These are phyloP conservation scores for Vitis hybrid DNA, from an alignment of 177 flowering plant genomes.

Conservation along the genomic window DNA sequence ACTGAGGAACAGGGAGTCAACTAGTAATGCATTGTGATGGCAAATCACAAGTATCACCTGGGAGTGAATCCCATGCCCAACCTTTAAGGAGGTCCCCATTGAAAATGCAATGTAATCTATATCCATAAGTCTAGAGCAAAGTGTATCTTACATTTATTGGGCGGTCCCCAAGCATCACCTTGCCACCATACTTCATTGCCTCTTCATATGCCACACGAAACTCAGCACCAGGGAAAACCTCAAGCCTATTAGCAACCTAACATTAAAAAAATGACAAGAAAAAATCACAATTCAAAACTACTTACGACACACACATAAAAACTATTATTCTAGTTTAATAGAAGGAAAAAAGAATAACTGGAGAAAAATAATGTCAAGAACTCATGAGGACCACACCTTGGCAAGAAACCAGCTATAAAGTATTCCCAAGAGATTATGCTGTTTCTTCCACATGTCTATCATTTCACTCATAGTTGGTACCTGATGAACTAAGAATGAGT, in stretches of 20 bases:
- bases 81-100: too few relatives aligned
- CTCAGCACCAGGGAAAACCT: conserved; percentile 92
- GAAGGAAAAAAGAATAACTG: neutral
- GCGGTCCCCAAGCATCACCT: conserved; percentile 96
- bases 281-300: neutral
- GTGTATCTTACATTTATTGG: conserved; percentile 69
- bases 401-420: conserved; percentile 96
- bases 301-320: neutral
- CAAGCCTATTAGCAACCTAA: conserved; percentile 82
- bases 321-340: neutral
- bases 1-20: too few relatives aligned
- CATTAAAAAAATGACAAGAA: neutral
- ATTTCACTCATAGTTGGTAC: conserved; percentile 84
- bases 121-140: neutral
- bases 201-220: conserved; percentile 95
- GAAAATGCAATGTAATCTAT: too few relatives aligned
- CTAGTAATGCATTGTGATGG: too few relatives aligned
- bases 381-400: conserved; percentile 49
- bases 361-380: neutral
- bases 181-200: conserved; percentile 83
- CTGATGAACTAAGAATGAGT: conserved; percentile 34
- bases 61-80: too few relatives aligned
- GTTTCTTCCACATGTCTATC: conserved; percentile 82
- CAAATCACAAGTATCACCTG: too few relatives aligned
- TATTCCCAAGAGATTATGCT: conserved; percentile 73